Base-by-base conservation (phyloP, 805 yeast genomes). In the Saccharomycopsis fodiens region DNA sequence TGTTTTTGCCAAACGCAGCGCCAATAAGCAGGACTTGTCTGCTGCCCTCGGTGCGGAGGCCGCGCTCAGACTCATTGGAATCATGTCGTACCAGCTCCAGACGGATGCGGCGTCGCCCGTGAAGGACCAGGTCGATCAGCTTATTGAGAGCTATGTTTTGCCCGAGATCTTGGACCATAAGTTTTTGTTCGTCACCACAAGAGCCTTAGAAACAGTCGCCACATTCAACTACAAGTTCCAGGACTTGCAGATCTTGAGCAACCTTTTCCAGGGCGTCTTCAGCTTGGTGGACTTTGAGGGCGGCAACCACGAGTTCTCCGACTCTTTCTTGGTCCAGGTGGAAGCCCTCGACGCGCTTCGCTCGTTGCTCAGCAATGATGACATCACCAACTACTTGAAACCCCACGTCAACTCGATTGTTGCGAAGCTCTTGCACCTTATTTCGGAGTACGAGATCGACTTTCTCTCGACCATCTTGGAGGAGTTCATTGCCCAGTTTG, bases 381-480 rank as follows among this genome's bases (percentile, higher is more conserved):
- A 78, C 38, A 87, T 91, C 54, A 77, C 76, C 53, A 78, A 76
- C 25, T 85, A 83, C 10, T 69, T 94, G 37, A 73, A 85, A 4
- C 60, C 72, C 2, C 80, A 84, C 47, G 85, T 93, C 48, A 80
- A 93, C 32, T 81, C 80, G 8, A 79, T 91, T 3, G 84, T 93
- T 83, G 85, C 86, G 52, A 81, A 76, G 54, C 66, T 93, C 46
- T 68, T 93, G 54, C 78, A 76, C 32, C 64, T 93, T 35, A 82
- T 95, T 4, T 81, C 84, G 59, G 76, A 78, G 45, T 80, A 87
- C 55, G 98, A 93, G 57, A 75, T 82, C 52, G 98, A 94, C 57
- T 74, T 86, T 31, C 70, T 93, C 19, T 76, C 94, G 5, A 83
- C 79, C 41, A 95, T 91, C n/a, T 87, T 93, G 81, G 97, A 93